Conservation (phyloP, 768 basidiomycete species). For the Collybia mongolica region DNA sequence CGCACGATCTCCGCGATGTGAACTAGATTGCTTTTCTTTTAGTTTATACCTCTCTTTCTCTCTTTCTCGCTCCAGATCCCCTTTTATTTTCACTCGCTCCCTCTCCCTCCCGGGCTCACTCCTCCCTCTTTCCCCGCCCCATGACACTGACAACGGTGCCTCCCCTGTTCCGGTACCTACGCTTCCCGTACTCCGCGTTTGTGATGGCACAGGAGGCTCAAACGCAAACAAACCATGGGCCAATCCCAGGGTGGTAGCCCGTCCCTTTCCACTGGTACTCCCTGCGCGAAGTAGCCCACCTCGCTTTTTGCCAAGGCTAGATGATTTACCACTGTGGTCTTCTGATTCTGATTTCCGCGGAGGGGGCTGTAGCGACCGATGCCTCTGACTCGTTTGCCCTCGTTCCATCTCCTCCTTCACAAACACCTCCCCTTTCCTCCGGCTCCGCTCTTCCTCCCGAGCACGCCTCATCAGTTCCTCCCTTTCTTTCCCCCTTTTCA, state of each 20-base stretch:
- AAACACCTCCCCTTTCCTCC: conserved; percentile 14
- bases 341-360: conserved; percentile 25
- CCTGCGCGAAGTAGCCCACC: conserved; percentile 31
- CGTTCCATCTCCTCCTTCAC: conserved; percentile 27
- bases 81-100: conserved; percentile 10
- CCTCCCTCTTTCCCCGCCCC: conserved; percentile 17
- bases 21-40: conserved; percentile 14
- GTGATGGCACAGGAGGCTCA: conserved; percentile 62
- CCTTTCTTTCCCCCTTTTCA: conserved; percentile 38
- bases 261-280: conserved; percentile 25
- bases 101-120: conserved; percentile 2
- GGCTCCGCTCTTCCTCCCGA: conserved; percentile 17
- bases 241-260: conserved; percentile 31
- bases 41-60: conserved; percentile 27
- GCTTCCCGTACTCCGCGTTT: conserved; percentile 35
- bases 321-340: conserved; percentile 44
- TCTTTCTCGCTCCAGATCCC: conserved; percentile 26
- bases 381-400: conserved; percentile 21
- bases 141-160: conserved; percentile 14
- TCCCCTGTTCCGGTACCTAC: conserved; percentile 17
- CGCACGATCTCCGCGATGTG: conserved; percentile 25
- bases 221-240: conserved; percentile 67
- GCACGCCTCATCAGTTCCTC: conserved; percentile 26
- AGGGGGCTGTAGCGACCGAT: conserved; percentile 1
- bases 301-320: conserved; percentile 58